Base-by-base conservation (phyloP, 1,284 basidiomycete genomes). In the Trichosporon sp. region DNA sequence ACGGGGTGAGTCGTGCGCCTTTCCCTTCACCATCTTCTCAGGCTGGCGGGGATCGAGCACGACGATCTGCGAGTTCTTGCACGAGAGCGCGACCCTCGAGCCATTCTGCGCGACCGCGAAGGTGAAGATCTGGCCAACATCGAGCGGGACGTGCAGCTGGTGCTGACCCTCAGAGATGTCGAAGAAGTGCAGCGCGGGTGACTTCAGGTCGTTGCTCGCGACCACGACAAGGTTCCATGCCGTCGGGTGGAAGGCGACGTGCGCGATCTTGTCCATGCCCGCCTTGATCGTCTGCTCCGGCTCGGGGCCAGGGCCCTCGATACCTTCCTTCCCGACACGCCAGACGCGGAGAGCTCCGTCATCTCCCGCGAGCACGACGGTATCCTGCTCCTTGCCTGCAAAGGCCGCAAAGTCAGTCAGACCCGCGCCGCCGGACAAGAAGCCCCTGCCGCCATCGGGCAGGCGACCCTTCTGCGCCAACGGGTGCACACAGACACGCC, bases 271-370 rank as follows among this genome's bases (percentile, higher is more conserved):
- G 67, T 85, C 84, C 68, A 85, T 78, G 2, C 72, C 74, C 7
- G 78, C 69, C 19, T 80, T 81, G 31, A 78, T 77, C 4, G 82
- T 12, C 54, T 76, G 46, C 16, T 77, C 72, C 0, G 80, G 76
- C 64, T 80, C 79, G 6, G 79, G 78, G 10, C 80, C 79, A 26
- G 77, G 68, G 0, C 79, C 81, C 37, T 80, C 72, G 0, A 82
- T 65, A 1, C 80, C 80, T 0, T 76, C 77, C 12, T 75, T 65
- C 0, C 77, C 78, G 0, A 85, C 71, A 14, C 66, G 71, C 78
- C 85, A 86, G 0, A 85, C 76, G 16, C 83, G 74, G 5, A 86
- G 73, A 16, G 78, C 76, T 0, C 83, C 84, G 70, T 86, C 85
- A 32, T 85, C 83, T 6, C 84, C 81, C 0, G 85, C 85, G 1